phyloP scores from a whole-genome alignment of 2,329 filamentous ascomycete genomes.

The Paramyrothecium sp. region DNA sequence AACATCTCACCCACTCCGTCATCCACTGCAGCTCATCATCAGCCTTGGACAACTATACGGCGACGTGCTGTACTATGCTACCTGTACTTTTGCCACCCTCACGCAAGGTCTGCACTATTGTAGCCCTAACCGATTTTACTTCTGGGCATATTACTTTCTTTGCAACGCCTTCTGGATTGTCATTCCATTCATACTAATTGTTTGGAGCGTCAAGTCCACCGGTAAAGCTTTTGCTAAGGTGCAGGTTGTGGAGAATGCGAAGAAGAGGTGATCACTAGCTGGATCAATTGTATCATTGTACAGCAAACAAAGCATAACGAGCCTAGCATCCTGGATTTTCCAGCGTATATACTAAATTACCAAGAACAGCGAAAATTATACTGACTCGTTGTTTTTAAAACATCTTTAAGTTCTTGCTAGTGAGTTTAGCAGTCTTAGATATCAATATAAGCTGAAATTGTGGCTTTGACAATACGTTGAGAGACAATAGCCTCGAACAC shows the following conservation, averaged over 20 bases:
- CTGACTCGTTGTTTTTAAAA: background rate
- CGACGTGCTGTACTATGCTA: conserved; percentile 50
- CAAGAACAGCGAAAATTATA: background rate
- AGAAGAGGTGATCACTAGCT: conserved; percentile 16
- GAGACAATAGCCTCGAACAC: background rate
- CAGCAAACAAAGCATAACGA: background rate
- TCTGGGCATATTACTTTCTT: conserved; percentile 51
- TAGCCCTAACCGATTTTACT: conserved; percentile 50
- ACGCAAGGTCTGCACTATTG: conserved; percentile 38
- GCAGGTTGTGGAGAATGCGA: conserved; percentile 16
- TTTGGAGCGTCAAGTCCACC: conserved; percentile 22
- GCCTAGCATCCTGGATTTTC: background rate
- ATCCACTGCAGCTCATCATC: conserved; percentile 47
- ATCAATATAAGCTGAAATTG: background rate
- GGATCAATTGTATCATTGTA: background rate
- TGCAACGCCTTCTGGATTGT: conserved; percentile 55
- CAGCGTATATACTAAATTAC: background rate
- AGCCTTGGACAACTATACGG: conserved; percentile 51
- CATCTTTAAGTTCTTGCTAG: background rate
- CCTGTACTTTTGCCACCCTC: conserved; percentile 40
- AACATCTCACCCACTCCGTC: conserved; percentile 41
- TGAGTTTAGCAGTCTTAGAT: background rate
- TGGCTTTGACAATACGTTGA: background rate
- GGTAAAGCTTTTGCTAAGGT: conserved; percentile 23
- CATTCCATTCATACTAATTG: conserved; percentile 37